Evolutionary conservation across 768 basidiomycete genomes (phyloP), one percentile per base, ranked within the genome.

Genomic region (Albatrellus ellisii): DNA sequence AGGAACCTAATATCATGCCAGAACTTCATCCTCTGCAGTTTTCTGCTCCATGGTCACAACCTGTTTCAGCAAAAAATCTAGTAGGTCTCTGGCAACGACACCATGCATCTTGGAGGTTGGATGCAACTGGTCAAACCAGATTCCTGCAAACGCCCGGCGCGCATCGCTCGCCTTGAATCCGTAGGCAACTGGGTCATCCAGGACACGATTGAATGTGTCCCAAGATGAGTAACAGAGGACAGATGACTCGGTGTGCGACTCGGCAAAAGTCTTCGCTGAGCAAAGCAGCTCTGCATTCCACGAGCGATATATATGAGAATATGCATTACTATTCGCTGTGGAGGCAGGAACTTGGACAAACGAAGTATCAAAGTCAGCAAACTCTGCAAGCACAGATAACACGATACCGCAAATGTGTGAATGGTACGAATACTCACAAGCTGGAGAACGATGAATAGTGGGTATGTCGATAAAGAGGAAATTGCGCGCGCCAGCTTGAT

Each of bases 391-490:
- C 17, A 14, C 25, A 25, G 31, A 31, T 2, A 12, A 12, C 29
- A 31, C 12, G 17, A 31, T 31, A 4, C 18, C 26, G 29, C n/a
- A 26, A 20, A 24, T 34, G 34, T 6, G 27, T 24, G 26, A 18
- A 20, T 15, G 17, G 18, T 35, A n/a, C 6, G 24, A 25, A 33
- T 28, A 47, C 46, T 22, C 31, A 59, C 59, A 46, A 7, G 63
- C 67, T 1, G 76, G 76, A n/a, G 63, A 59, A 22, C 66, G 58
- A 22, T 69, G 50, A 12, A 77, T 66, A 0, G 77, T 70, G 2
- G 77, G 76, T 1, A 77, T 62, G 47, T 77, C 73, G 21, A 79
- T 60, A 52, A 79, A 71, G 6, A 78, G 49, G 54, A 79, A 79
- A 49, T 75, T 66, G 7, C 64, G 59, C 5, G 59, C 63, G 6